Evolutionary conservation across 2,329 filamentous ascomycete species (phyloP).

Genomic region (Lachnellula subtilissima): DNA sequence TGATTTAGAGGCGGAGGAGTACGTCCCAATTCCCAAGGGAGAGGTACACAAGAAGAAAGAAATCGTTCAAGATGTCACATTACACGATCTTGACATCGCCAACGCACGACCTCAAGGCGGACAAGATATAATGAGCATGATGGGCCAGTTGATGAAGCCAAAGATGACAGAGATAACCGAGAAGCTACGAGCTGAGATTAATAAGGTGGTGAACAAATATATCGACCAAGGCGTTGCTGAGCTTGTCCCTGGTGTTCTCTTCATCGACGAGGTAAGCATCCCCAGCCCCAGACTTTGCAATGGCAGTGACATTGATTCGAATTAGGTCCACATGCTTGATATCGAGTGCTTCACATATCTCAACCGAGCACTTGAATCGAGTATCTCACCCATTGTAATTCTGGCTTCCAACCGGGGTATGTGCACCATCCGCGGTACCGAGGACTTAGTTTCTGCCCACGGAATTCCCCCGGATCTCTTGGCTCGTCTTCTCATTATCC

Average conservation of each 20-base stretch:
- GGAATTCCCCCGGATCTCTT: slow-evolving; percentile 93
- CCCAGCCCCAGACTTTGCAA: neutral
- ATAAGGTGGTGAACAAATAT: slow-evolving; percentile 98
- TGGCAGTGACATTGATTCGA: slow-evolving; percentile 15
- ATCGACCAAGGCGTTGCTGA: slow-evolving; percentile 98
- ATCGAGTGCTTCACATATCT: slow-evolving; percentile 99
- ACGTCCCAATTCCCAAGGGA: slow-evolving; percentile 96
- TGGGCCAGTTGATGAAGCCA: slow-evolving; percentile 99
- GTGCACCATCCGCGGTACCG: slow-evolving; percentile 84
- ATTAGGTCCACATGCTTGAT: slow-evolving; percentile 96
- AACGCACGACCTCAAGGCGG: slow-evolving; percentile 94
- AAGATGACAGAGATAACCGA: slow-evolving; percentile 99
- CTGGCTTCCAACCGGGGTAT: slow-evolving; percentile 95
- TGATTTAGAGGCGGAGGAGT: slow-evolving; percentile 97
- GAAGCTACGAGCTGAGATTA: slow-evolving; percentile 92
- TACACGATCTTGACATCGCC: slow-evolving; percentile 94
- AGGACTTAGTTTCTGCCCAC: slow-evolving; percentile 79
- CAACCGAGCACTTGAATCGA: slow-evolving; percentile 93
- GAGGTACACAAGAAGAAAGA: slow-evolving; percentile 99
- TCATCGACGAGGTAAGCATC: slow-evolving; percentile 86
- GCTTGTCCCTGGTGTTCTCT: slow-evolving; percentile 94
- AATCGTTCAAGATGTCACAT: slow-evolving; percentile 95
- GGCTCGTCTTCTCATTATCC: slow-evolving; percentile 89
- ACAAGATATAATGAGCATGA: slow-evolving; percentile 99
- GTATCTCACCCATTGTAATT: slow-evolving; percentile 94